phyloP scores from a whole-genome alignment of 2,329 filamentous ascomycete genomes.

The Diaporthe eres region DNA sequence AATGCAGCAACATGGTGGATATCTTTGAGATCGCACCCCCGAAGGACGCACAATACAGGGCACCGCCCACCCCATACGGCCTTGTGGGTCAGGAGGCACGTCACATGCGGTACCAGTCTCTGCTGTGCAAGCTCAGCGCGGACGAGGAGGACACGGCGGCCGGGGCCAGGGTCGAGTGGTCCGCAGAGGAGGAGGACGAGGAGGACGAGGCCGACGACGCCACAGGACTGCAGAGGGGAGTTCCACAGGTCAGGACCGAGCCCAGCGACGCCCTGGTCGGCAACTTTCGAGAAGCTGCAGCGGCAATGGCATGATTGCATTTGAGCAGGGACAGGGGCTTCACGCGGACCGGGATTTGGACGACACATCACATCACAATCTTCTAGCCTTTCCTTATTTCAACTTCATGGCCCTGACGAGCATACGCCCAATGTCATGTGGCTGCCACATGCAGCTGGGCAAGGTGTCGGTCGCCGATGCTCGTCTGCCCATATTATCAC shows the following conservation, averaged over 20 bases:
- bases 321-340: constrained; percentile 39
- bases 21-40: constrained; percentile 76
- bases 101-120: constrained; percentile 71
- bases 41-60: constrained; percentile 55
- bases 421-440: constrained; percentile 38
- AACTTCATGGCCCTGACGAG: constrained; percentile 35
- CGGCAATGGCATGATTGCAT: constrained; percentile 60
- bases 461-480: constrained; percentile 8
- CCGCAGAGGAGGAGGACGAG: constrained; percentile 63
- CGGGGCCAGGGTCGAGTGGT: constrained; percentile 69
- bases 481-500: constrained; percentile 22
- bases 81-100: constrained; percentile 70
- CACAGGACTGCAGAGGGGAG: constrained; percentile 59
- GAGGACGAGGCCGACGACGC: constrained; percentile 67
- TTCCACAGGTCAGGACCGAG: constrained; percentile 55
- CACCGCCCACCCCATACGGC: constrained; percentile 56
- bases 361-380: constrained; percentile 41
- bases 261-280: constrained; percentile 65
- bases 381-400: constrained; percentile 38
- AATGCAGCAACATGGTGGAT: constrained; percentile 74
- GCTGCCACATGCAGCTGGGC: constrained; percentile 36
- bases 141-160: constrained; percentile 56
- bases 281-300: constrained; percentile 72
- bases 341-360: constrained; percentile 38
- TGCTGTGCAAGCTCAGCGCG: constrained; percentile 71